Evolutionary conservation across 345 rosid species (phyloP).

Genomic region (Ceriops decandra): DNA sequence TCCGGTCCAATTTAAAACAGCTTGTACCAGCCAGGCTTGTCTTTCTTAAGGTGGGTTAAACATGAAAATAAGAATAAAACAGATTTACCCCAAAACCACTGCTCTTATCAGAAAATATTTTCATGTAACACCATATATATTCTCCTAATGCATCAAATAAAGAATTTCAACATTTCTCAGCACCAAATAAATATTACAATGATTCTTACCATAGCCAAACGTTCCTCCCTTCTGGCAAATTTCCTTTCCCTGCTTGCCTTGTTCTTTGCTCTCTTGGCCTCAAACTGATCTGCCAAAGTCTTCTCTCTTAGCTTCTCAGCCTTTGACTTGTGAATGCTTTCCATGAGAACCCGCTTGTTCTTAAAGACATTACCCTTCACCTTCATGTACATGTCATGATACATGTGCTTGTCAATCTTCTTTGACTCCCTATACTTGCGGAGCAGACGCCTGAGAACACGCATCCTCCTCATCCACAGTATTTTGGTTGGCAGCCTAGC

Average conservation of each 20-base stretch:
- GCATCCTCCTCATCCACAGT: slow-evolving; percentile 97
- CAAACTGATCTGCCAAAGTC: slow-evolving; percentile 86
- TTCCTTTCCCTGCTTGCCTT: slow-evolving; percentile 98
- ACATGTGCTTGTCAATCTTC: slow-evolving; percentile 98
- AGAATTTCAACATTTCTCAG: no score
- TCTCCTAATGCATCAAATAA: no score
- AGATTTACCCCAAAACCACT: no score
- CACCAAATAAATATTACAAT: no score
- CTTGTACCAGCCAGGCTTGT: no score
- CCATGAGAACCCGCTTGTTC: slow-evolving; percentile 97
- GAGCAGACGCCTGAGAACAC: slow-evolving; percentile 83
- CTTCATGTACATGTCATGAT: slow-evolving; percentile 98
- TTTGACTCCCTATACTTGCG: slow-evolving; percentile 82
- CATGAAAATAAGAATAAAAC: no score
- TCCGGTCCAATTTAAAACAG: no score
- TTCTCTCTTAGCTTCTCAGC: slow-evolving; percentile 98
- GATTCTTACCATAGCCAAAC: slow-evolving; percentile 66
- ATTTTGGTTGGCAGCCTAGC: slow-evolving; percentile 94
- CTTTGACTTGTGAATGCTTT: slow-evolving; percentile 90
- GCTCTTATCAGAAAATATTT: no score
- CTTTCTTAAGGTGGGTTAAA: no score
- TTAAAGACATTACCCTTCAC: slow-evolving; percentile 95
- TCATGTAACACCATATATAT: no score
- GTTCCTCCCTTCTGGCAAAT: slow-evolving; percentile 78
- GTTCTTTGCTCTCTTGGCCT: slow-evolving; percentile 93